Evolutionary conservation across 305 asterid genomes (phyloP).

Genomic region (Fraxinus baroniana): DNA sequence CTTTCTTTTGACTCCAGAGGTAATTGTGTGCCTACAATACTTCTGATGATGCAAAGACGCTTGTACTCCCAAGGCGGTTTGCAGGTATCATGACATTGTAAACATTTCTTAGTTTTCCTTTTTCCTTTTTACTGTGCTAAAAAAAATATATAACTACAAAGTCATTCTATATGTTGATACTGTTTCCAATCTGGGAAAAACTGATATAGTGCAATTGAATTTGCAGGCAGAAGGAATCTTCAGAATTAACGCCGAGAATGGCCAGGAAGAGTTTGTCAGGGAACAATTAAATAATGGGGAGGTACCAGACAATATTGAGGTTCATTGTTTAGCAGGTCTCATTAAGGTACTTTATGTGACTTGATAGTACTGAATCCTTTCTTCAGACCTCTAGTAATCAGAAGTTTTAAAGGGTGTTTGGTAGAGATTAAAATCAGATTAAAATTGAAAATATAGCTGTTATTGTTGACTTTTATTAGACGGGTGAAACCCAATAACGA

Average conservation of each 20-base stretch:
- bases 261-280: constrained; percentile 42
- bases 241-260: constrained; percentile 55
- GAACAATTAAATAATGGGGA: constrained; percentile 46
- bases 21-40: constrained; percentile 85
- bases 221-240: constrained; percentile 57
- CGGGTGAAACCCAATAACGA: too few relatives aligned
- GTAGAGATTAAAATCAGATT: too few relatives aligned
- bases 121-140: background rate
- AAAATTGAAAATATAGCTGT: too few relatives aligned
- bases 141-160: background rate
- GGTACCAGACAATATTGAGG: constrained; percentile 49
- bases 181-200: background rate
- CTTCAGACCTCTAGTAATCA: background rate
- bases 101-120: background rate
- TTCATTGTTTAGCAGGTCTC: constrained; percentile 56
- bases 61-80: constrained; percentile 71
- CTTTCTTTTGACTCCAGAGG: constrained; percentile 83
- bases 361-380: background rate
- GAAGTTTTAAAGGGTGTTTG: too few relatives aligned
- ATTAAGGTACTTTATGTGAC: constrained; percentile 34
- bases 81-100: constrained; percentile 40
- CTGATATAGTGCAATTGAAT: background rate
- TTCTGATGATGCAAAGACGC: constrained; percentile 86
- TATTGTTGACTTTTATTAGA: too few relatives aligned
- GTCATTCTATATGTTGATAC: background rate